Base-by-base conservation (phyloP, 2,329 filamentous ascomycete species). In the Curvularia eragrostidis region DNA sequence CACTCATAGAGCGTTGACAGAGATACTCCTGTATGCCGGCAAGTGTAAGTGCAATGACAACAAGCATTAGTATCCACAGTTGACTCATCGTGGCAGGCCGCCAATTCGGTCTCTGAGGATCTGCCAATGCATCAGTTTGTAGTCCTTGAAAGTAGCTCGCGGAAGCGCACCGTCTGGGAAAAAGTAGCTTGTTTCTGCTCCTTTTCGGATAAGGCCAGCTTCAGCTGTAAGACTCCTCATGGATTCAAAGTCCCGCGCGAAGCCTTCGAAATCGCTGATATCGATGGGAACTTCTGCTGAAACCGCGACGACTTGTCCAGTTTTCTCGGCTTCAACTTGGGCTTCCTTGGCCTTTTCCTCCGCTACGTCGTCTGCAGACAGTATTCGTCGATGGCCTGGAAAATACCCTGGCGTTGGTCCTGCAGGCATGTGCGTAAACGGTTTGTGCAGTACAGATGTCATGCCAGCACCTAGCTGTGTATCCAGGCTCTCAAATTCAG, bases 251-350 rank as follows among this genome's bases (percentile, higher is more conserved):
- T 77, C 68, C 19, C 55, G 51, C 23, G 62, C 65, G 39, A 73
- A 76, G 13, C 75, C 77, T 23, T 78, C 67, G 12, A 65, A 62
- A 32, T 75, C 75, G 54, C 78, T 81, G 55, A 82, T 74, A 50
- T 82, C 80, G 3, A 81, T 70, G 5, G 73, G 68, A 21, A 73
- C 59, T 36, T 79, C 77, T 54, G 76, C 75, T 52, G 76, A 56
- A 28, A 81, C 70, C 32, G 78, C 78, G 15, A 82, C 73, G 21
- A 82, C 80, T 34, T 71, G 75, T 5, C 78, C 79, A 5, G 73
- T 77, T 61, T 79, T 75, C 32, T 80, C 74, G 1, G 80, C 80
- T 30, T 78, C 74, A 44, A 74, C 71, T 53, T 79, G 78, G 2
- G 78, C 80, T 36, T 77, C 71, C 26, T 74, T 64, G 6, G 72